phyloP scores from a whole-genome alignment of 257 asterid species.

The Capsicum chinense region DNA sequence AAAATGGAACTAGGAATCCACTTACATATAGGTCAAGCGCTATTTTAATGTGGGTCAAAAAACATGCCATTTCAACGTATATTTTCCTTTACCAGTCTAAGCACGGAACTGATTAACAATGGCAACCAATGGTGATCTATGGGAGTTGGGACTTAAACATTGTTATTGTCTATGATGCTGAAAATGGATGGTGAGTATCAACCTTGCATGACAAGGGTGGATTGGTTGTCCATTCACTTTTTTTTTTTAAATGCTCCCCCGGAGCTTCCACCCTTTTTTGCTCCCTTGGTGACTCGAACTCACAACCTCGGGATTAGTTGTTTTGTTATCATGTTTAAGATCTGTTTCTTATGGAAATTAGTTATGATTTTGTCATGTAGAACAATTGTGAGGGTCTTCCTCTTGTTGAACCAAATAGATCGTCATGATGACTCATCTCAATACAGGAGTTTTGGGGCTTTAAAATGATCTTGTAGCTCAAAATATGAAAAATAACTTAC shows the following conservation, averaged over 20 bases:
- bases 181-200: neutral
- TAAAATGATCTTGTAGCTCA: neutral
- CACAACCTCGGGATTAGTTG: too few relatives aligned
- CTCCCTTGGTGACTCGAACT: too few relatives aligned
- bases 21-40: conserved; percentile 13
- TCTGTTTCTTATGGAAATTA: neutral
- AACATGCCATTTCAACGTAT: neutral
- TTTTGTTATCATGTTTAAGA: neutral
- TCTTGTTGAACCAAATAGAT: neutral
- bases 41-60: neutral
- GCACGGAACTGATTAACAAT: neutral
- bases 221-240: neutral
- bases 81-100: neutral
- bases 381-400: neutral
- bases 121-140: neutral
- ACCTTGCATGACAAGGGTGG: conserved; percentile 21
- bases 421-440: neutral
- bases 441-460: neutral
- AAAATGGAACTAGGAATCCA: conserved; percentile 1
- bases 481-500: neutral
- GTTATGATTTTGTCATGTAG: neutral
- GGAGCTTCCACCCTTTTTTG: too few relatives aligned
- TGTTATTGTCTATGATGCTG: neutral
- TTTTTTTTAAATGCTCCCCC: too few relatives aligned
- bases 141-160: neutral